These are phyloP conservation scores for Chalara sp. DNA, from an alignment of 2,329 filamentous ascomycete genomes.

Conservation along the genomic window DNA sequence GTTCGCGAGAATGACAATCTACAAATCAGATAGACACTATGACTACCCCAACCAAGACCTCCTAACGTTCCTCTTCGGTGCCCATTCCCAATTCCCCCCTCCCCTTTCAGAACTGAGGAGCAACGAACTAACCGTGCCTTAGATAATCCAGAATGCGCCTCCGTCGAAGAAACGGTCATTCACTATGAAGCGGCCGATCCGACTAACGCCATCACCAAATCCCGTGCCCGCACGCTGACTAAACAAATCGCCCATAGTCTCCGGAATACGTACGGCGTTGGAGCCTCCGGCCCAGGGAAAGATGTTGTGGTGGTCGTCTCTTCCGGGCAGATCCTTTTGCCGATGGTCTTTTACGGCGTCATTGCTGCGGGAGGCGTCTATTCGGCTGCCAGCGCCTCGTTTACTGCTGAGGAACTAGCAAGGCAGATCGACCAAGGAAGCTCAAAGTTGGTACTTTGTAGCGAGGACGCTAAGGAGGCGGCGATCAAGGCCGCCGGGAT, in stretches of 20 bases:
- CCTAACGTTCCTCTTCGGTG: slow-evolving; percentile 11
- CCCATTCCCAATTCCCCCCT: not conserved
- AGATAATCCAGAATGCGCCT: slow-evolving; percentile 31
- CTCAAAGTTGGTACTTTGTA: slow-evolving; percentile 37
- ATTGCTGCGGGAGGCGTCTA: slow-evolving; percentile 54
- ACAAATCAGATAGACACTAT: slow-evolving; percentile 5
- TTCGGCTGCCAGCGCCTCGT: slow-evolving; percentile 44
- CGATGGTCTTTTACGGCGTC: slow-evolving; percentile 47
- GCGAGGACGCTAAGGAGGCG: slow-evolving; percentile 40
- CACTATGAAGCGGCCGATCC: slow-evolving; percentile 53
- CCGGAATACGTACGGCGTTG: slow-evolving; percentile 46
- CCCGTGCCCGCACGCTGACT: slow-evolving; percentile 39
- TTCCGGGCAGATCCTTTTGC: slow-evolving; percentile 47
- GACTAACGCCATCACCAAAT: slow-evolving; percentile 45
- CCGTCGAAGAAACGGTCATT: slow-evolving; percentile 42
- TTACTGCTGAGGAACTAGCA: slow-evolving; percentile 43
- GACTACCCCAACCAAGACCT: slow-evolving; percentile 11
- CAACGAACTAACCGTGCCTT: not conserved
- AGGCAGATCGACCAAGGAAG: slow-evolving; percentile 37
- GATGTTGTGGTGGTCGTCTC: slow-evolving; percentile 52
- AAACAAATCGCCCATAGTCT: slow-evolving; percentile 49
- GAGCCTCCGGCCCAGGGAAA: slow-evolving; percentile 37
- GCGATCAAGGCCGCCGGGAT: slow-evolving; percentile 42
- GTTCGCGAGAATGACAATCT: slow-evolving; percentile 7
- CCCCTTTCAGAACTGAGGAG: not conserved